A percentile compares a stretch with the other conserved stretches of the same genome.
These are phyloP conservation scores for Ceraceosorus guamensis DNA, from an alignment of 1,284 basidiomycete genomes.

Conservation along the genomic window DNA sequence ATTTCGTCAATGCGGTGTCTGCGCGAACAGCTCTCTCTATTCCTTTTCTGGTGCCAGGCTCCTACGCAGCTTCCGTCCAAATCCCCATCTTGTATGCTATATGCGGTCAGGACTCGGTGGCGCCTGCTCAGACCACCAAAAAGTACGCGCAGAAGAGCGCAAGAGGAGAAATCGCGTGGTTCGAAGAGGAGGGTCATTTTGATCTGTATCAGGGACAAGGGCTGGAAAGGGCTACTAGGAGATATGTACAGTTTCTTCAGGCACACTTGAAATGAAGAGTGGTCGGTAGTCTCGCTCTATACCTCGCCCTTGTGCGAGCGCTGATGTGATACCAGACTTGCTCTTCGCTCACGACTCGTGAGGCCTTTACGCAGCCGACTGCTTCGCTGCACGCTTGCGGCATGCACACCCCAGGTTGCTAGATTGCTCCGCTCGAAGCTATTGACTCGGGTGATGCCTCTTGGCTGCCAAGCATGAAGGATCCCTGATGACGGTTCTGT, in stretches of 20 bases:
- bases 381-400: no score
- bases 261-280: no score
- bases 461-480: no score
- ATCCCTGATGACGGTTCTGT: no score
- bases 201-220: constrained; percentile 27
- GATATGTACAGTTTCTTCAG: constrained; percentile 30
- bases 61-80: constrained; percentile 20
- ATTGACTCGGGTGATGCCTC: no score
- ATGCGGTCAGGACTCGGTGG: constrained; percentile 37
- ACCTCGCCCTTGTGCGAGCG: no score
- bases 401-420: no score
- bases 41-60: constrained; percentile 28
- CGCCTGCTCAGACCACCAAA: constrained; percentile 22
- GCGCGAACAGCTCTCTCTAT: constrained; percentile 27
- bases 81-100: constrained; percentile 37
- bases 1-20: constrained; percentile 15
- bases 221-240: constrained; percentile 23
- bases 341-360: no score
- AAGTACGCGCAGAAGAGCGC: constrained; percentile 24
- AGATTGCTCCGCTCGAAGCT: no score
- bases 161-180: constrained; percentile 21
- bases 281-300: no score
- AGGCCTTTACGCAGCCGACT: no score
- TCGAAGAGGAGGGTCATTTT: constrained; percentile 33
- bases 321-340: no score